These are phyloP conservation scores for Pouteria campechiana DNA, from an alignment of 179 eudicot species.

Conservation along the genomic window DNA sequence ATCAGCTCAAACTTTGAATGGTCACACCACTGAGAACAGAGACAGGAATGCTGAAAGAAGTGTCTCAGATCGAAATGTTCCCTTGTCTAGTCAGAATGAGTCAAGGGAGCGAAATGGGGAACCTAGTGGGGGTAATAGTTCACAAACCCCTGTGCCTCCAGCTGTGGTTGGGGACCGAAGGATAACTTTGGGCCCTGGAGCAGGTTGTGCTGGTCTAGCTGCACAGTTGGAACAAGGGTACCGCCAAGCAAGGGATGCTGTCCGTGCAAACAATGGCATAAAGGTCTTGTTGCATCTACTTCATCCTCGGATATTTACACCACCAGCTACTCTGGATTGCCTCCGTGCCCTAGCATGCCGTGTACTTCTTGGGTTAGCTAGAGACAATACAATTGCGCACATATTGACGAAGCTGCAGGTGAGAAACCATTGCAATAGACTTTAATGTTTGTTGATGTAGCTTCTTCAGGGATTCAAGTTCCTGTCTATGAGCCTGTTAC, in stretches of 20 bases:
- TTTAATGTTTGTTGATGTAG: background rate
- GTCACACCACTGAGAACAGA: constrained; percentile 34
- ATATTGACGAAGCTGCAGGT: constrained; percentile 98
- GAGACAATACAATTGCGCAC: constrained; percentile 93
- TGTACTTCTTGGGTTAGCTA: constrained; percentile 93
- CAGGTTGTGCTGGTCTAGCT: constrained; percentile 94
- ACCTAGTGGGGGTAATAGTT: constrained; percentile 25
- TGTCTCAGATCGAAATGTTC: constrained; percentile 30
- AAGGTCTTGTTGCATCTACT: constrained; percentile 91
- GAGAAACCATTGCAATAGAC: background rate
- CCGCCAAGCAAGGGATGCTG: constrained; percentile 96
- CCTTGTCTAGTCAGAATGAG: constrained; percentile 41
- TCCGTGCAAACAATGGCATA: constrained; percentile 92
- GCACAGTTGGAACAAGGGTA: constrained; percentile 93
- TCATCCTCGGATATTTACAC: constrained; percentile 71
- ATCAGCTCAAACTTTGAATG: constrained; percentile 39
- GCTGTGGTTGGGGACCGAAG: constrained; percentile 95
- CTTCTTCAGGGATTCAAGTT: no score
- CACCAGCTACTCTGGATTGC: constrained; percentile 85
- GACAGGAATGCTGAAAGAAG: constrained; percentile 34
- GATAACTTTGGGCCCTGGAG: constrained; percentile 83
- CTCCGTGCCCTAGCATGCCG: constrained; percentile 96
- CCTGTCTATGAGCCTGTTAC: no score
- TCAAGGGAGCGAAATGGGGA: constrained; percentile 54
- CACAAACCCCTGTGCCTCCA: constrained; percentile 55